Percentiles rank a stretch among this genome's conserved stretches.
Evolutionary conservation across 352 stramenopile species (phyloP).

Genomic region (Phytophthora palmivora): DNA sequence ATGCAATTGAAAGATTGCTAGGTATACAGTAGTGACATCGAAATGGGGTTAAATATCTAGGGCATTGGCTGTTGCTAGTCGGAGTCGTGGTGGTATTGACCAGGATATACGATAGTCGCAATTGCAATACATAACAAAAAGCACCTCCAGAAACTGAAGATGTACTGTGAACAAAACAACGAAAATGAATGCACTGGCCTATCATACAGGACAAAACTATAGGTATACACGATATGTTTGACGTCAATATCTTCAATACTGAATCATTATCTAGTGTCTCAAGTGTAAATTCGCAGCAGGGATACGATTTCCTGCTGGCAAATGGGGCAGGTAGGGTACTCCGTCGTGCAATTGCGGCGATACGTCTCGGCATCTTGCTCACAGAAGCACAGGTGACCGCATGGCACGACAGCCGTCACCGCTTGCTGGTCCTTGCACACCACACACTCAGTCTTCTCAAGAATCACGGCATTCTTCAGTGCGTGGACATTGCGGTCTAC

Average conservation of each 20-base stretch:
- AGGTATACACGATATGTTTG: no score
- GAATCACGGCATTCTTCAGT: constrained; percentile 65
- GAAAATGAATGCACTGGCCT: no score
- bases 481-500: constrained; percentile 79
- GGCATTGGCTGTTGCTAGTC: no score
- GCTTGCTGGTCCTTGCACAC: constrained; percentile 81
- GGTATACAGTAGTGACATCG: no score
- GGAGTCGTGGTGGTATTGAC: no score
- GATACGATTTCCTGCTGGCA: constrained; percentile 86
- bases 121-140: no score
- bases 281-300: constrained; percentile 80
- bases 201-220: no score
- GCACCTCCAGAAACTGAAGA: no score
- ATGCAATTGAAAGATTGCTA: no score
- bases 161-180: no score
- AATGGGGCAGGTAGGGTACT: constrained; percentile 73
- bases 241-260: constrained; percentile 11
- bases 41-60: no score
- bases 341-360: constrained; percentile 46
- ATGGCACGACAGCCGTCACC: constrained; percentile 80
- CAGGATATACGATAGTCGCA: no score
- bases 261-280: constrained; percentile 22
- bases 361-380: constrained; percentile 82
- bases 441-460: constrained; percentile 80
- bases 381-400: constrained; percentile 87